Base-by-base conservation (phyloP, 2,329 filamentous ascomycete species). In the Ceratocystis ficicola region DNA sequence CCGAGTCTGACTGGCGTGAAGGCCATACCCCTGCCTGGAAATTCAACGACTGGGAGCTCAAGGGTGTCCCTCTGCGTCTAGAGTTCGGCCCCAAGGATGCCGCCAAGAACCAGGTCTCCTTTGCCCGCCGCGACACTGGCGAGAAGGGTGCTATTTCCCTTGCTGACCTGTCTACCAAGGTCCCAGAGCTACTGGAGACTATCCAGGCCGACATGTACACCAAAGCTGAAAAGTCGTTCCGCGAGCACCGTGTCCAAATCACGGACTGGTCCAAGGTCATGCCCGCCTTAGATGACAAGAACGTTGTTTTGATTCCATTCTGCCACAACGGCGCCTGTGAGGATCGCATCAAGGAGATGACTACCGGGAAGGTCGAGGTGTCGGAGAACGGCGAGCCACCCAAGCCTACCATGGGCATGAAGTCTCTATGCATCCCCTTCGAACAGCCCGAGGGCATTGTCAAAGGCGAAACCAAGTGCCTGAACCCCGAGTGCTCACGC, bases 1-100 rank as follows among this genome's bases (percentile, higher is more conserved):
- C 85, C 67, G 88, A 95, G 70, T 84, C 86, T 63, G 94, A 99
- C 74, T 83, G 85, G 74, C 87, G 95, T 68, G 93, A 97, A 63
- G 89, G 88, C 70, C 96, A 97, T 85, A 85, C 91, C 68, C 92
- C 94, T 48, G 91, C 90, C 70, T 97, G 89, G 86, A 99, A 99
- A 77, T 99, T 99, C 81, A 95, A 95, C 77, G 92, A 99, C 77
- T 96, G 91, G 90, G 95, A 99, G 76, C 82, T 97, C 71, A 95
- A 93, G 78, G 94, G 95, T 74, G 88, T 97, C 52, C 94, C 95
- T 60, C 83, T 99, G 46, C 88, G 94, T 68, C 82, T 99, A 67
- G 94, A 99, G 76, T 96, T 96, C 73, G 95, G 95, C 5, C 93
- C 94, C 72, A 95, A 95, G 77, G 94, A 97, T 74, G 87, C 88